These are phyloP conservation scores for Erysiphe pulchra DNA, from an alignment of 2,329 filamentous ascomycete genomes.

Conservation along the genomic window DNA sequence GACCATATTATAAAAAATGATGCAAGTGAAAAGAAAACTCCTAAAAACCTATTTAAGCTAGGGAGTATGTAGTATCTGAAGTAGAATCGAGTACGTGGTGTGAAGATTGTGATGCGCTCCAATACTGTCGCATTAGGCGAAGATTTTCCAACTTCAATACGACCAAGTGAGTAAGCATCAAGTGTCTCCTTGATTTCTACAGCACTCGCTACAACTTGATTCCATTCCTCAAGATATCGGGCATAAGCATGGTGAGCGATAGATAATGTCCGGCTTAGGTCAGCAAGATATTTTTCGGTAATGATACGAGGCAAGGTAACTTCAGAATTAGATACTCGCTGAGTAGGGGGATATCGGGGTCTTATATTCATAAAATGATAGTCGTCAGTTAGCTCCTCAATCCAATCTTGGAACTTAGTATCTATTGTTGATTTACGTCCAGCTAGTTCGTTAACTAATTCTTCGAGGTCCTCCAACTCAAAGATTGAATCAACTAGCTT, in stretches of 20 bases:
- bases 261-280: slow-evolving; percentile 58
- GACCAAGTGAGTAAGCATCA: slow-evolving; percentile 58
- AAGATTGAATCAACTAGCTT: slow-evolving; percentile 65
- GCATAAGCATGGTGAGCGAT: slow-evolving; percentile 62
- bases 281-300: slow-evolving; percentile 78
- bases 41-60: slow-evolving; percentile 33
- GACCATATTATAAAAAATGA: slow-evolving; percentile 80
- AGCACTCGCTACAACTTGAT: slow-evolving; percentile 47
- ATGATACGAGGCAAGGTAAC: slow-evolving; percentile 50
- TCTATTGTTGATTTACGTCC: slow-evolving; percentile 59
- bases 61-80: slow-evolving; percentile 53
- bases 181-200: slow-evolving; percentile 55
- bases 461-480: slow-evolving; percentile 56
- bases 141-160: slow-evolving; percentile 44
- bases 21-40: slow-evolving; percentile 42
- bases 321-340: slow-evolving; percentile 18
- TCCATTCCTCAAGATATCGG: slow-evolving; percentile 71
- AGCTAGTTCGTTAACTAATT: slow-evolving; percentile 53
- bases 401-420: slow-evolving; percentile 66
- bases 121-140: slow-evolving; percentile 25
- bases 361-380: slow-evolving; percentile 39
- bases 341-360: slow-evolving; percentile 17
- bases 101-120: slow-evolving; percentile 35
- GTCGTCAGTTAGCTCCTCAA: slow-evolving; percentile 71
- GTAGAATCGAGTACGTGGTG: slow-evolving; percentile 59